These are phyloP conservation scores for Talaromyces sp. DNA, from an alignment of 2,329 filamentous ascomycete species.

Conservation along the genomic window DNA sequence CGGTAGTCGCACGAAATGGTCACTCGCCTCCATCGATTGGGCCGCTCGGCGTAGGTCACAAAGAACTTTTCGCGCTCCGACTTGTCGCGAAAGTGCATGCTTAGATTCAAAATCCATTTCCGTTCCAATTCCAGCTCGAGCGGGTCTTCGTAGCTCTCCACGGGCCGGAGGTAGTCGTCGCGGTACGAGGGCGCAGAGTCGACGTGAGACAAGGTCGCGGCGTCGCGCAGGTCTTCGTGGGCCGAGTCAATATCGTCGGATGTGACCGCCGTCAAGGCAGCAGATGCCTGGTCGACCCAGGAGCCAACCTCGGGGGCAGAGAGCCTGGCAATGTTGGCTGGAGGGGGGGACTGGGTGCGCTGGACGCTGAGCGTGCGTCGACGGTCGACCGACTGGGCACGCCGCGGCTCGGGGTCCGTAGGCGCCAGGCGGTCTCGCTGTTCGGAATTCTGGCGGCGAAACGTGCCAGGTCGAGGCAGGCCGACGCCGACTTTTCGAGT, in stretches of 20 bases:
- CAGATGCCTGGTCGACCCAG: slow-evolving; percentile 24
- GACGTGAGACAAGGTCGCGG: slow-evolving; percentile 11
- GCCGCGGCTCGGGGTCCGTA: slow-evolving; percentile 57
- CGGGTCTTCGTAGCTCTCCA: slow-evolving; percentile 18
- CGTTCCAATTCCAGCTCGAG: slow-evolving; percentile 78
- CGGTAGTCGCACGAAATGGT: slow-evolving; percentile 94
- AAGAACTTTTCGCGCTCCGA: slow-evolving; percentile 97
- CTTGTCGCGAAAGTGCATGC: slow-evolving; percentile 95
- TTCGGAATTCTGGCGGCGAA: slow-evolving; percentile 79
- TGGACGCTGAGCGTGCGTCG: slow-evolving; percentile 37
- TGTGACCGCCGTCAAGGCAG: slow-evolving; percentile 30
- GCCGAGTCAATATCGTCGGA: slow-evolving; percentile 21
- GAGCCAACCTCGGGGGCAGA: slow-evolving; percentile 39
- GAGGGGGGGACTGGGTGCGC: slow-evolving; percentile 39
- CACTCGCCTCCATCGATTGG: slow-evolving; percentile 76
- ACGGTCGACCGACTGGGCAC: slow-evolving; percentile 60
- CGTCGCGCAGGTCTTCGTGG: slow-evolving; percentile 22
- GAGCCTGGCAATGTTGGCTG: slow-evolving; percentile 28
- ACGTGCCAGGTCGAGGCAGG: slow-evolving; percentile 70
- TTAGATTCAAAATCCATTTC: slow-evolving; percentile 93
- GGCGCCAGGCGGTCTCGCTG: slow-evolving; percentile 67
- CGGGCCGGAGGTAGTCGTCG: slow-evolving; percentile 2
- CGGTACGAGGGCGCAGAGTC: slow-evolving; percentile 15
- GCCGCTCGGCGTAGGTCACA: slow-evolving; percentile 81
- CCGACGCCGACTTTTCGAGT: slow-evolving; percentile 58